Conservation (phyloP, 2,329 filamentous ascomycete genomes). For the Ascochyta viciae-villosae region DNA sequence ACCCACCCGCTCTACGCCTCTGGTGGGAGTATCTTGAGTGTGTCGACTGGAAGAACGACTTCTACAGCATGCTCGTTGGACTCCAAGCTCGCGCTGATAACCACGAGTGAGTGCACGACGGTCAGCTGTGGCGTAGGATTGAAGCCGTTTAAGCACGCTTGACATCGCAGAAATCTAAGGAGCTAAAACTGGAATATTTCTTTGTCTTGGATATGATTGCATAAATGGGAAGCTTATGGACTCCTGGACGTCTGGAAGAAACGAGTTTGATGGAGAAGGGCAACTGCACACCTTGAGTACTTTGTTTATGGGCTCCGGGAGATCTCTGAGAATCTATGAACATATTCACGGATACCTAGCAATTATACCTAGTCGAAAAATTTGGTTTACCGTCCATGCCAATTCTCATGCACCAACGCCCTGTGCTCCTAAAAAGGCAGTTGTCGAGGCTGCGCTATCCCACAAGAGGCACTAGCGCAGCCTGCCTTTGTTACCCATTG, state of each 20-base stretch:
- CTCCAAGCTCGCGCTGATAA: slow-evolving; percentile 24
- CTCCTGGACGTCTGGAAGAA: neutral
- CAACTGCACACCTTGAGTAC: neutral
- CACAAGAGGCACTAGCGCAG: slow-evolving; percentile 2
- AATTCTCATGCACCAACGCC: neutral
- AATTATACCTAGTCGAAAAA: neutral
- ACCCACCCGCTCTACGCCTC: slow-evolving; percentile 52
- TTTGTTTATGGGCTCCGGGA: neutral
- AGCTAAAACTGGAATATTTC: too few species aligned
- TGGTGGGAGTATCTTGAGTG: slow-evolving; percentile 59
- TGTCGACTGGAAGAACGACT: slow-evolving; percentile 49
- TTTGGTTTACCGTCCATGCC: neutral
- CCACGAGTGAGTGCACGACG: neutral
- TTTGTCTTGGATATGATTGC: too few species aligned
- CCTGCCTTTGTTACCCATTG: neutral
- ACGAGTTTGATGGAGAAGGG: neutral
- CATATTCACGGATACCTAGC: neutral
- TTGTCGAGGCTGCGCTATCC: slow-evolving; percentile 6
- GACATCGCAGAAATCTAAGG: too few species aligned
- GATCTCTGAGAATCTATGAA: neutral
- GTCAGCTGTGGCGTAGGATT: neutral
- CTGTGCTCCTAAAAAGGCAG: neutral
- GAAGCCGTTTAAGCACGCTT: neutral
- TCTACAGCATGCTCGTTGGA: slow-evolving; percentile 52
- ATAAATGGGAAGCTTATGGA: too few species aligned